Percentiles rank a stretch among this genome's conserved stretches.
Conservation (phyloP, 1,284 basidiomycete species). For the Sporisorium graminicola region DNA sequence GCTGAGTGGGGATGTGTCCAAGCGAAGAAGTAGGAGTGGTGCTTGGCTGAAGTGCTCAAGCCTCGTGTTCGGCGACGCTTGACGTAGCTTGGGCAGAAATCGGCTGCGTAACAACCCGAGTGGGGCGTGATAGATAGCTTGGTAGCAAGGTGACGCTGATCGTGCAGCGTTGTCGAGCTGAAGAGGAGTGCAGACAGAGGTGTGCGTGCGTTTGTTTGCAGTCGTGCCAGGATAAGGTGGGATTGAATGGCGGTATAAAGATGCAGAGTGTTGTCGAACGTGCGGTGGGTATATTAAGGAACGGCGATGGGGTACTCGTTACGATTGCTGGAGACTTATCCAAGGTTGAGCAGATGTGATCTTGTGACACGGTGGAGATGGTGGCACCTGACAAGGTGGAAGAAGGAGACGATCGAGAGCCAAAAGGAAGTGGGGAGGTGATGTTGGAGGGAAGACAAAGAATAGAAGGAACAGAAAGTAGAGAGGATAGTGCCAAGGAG, state of each 20-base stretch:
- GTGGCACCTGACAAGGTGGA: neutral
- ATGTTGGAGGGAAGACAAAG: too few relatives aligned
- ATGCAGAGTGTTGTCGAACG: neutral
- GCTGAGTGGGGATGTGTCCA: neutral
- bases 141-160: neutral
- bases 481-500: neutral
- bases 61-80: neutral
- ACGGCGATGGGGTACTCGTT: neutral
- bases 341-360: neutral
- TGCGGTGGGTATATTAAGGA: constrained; percentile 3
- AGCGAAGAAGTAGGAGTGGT: neutral
- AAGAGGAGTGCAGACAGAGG: neutral
- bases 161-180: neutral
- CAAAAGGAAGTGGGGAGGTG: neutral
- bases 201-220: neutral
- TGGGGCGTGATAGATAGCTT: neutral
- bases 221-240: too few relatives aligned
- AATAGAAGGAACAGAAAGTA: neutral
- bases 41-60: neutral
- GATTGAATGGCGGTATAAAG: neutral
- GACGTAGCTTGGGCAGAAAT: neutral
- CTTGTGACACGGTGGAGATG: constrained; percentile 6
- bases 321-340: neutral
- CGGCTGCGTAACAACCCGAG: neutral
- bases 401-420: neutral